Conservation (phyloP, 208 protist species). For the Acanthamoeba sp. region DNA sequence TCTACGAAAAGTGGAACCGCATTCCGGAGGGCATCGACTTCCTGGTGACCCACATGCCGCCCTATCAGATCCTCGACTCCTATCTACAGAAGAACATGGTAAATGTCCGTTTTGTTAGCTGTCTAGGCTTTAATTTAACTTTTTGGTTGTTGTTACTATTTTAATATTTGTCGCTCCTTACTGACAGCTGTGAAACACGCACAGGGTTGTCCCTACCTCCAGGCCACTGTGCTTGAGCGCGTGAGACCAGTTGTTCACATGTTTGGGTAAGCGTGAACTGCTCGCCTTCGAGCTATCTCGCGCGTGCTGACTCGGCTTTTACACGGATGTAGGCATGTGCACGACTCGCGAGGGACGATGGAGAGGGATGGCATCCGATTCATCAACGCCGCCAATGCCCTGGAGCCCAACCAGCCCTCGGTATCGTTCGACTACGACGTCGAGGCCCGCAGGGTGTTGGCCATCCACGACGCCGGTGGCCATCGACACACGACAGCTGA, state of each 20-base stretch:
- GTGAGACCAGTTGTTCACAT: constrained; percentile 66
- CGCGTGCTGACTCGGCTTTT: not conserved
- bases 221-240: constrained; percentile 8
- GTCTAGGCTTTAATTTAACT: too few relatives aligned
- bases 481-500: not conserved
- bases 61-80: constrained; percentile 50
- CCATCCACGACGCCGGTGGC: not conserved
- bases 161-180: too few relatives aligned
- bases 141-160: too few relatives aligned
- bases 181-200: not conserved
- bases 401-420: not conserved
- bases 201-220: constrained; percentile 46
- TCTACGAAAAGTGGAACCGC: constrained; percentile 48
- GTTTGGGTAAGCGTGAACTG: constrained; percentile 52
- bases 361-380: constrained; percentile 50
- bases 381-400: constrained; percentile 63
- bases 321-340: not conserved
- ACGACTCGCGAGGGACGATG: constrained; percentile 36
- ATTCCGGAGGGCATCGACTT: constrained; percentile 51
- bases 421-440: constrained; percentile 60
- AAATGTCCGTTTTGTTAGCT: too few relatives aligned
- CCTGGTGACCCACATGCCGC: constrained; percentile 59
- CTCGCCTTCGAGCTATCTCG: too few relatives aligned
- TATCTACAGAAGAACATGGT: constrained; percentile 41
- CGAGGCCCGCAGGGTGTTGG: not conserved